Evolutionary conservation across 1,284 basidiomycete genomes (phyloP).

Genomic region (Ganoderma lingzhi): DNA sequence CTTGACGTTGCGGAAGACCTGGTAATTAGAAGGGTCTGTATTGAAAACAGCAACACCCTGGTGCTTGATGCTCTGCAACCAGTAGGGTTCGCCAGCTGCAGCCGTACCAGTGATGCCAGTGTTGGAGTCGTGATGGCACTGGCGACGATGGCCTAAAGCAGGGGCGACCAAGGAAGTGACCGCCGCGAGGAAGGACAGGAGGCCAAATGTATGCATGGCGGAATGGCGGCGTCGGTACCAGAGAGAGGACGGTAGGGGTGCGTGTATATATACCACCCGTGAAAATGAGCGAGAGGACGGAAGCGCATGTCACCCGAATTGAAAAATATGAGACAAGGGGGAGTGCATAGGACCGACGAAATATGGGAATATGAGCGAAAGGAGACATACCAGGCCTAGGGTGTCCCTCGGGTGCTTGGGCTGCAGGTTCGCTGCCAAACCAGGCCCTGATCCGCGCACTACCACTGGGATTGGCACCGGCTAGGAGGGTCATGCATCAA

Average conservation of each 20-base stretch:
- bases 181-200: slow-evolving; percentile 36
- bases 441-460: background rate
- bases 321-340: slow-evolving; percentile 3
- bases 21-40: slow-evolving; percentile 60
- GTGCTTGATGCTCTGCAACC: slow-evolving; percentile 75
- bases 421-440: background rate
- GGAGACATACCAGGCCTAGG: background rate
- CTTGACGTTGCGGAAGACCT: slow-evolving; percentile 79
- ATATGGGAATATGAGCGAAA: background rate
- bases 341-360: background rate
- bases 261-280: slow-evolving; percentile 31
- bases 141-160: slow-evolving; percentile 43
- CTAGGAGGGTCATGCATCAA: background rate
- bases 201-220: slow-evolving; percentile 33
- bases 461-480: background rate
- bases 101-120: slow-evolving; percentile 56
- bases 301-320: slow-evolving; percentile 11
- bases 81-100: slow-evolving; percentile 65
- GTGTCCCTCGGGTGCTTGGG: background rate
- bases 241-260: background rate
- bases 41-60: slow-evolving; percentile 70
- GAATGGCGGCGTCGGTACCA: slow-evolving; percentile 21
- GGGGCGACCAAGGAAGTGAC: slow-evolving; percentile 32
- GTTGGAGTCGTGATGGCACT: slow-evolving; percentile 41
- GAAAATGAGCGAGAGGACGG: slow-evolving; percentile 21